These are phyloP conservation scores for Pyrenophora teres DNA, from an alignment of 2,329 filamentous ascomycete genomes.

Conservation along the genomic window DNA sequence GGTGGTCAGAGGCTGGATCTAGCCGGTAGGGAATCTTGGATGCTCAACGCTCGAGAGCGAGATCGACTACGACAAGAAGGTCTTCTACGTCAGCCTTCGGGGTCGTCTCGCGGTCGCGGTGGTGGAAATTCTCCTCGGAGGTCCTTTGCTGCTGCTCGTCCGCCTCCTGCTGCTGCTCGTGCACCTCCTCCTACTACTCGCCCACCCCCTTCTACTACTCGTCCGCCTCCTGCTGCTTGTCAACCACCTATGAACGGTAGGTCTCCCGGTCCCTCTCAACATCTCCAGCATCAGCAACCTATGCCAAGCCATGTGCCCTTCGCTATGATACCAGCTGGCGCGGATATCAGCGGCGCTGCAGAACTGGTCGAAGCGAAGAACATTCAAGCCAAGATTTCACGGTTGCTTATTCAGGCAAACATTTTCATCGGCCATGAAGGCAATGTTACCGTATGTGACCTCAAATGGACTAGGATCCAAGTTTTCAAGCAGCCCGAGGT, in stretches of 20 bases:
- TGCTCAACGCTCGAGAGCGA: constrained; percentile 23
- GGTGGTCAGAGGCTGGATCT: constrained; percentile 28
- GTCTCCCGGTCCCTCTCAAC: too few relatives aligned
- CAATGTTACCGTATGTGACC: constrained; percentile 28
- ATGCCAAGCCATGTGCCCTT: background rate
- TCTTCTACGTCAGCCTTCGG: constrained; percentile 8
- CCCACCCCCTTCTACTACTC: background rate
- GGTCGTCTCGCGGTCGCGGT: constrained; percentile 1
- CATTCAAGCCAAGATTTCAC: constrained; percentile 31
- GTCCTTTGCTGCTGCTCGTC: too few relatives aligned
- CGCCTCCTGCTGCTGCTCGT: background rate
- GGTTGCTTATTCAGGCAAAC: constrained; percentile 35
- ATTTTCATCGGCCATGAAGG: constrained; percentile 35
- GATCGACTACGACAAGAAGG: constrained; percentile 22
- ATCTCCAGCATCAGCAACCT: background rate
- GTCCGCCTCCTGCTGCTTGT: background rate
- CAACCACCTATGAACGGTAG: too few relatives aligned
- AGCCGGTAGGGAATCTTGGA: constrained; percentile 27
- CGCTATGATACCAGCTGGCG: background rate
- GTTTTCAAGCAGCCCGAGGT: constrained; percentile 26
- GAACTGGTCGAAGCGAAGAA: constrained; percentile 35
- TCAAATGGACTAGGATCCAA: constrained; percentile 34
- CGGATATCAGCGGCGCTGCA: constrained; percentile 16
- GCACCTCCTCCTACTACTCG: background rate
- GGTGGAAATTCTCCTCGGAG: background rate